These are phyloP conservation scores for Didymella segeticola DNA, from an alignment of 2,329 filamentous ascomycete species.

Conservation along the genomic window DNA sequence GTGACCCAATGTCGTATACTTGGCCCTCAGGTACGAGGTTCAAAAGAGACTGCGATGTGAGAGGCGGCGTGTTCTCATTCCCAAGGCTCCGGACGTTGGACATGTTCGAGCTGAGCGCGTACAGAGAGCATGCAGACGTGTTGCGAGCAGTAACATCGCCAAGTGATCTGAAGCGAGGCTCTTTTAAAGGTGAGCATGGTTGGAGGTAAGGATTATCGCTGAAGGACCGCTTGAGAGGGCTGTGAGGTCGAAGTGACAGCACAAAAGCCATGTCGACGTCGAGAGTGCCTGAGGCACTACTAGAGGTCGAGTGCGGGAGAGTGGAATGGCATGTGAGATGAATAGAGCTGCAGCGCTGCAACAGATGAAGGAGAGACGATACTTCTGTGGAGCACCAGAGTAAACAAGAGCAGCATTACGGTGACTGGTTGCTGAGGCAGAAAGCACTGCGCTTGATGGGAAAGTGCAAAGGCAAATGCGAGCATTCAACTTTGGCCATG, in stretches of 20 bases:
- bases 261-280: conserved; percentile 47
- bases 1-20: conserved; percentile 1
- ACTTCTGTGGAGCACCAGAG: conserved; percentile 19
- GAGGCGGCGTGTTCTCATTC: conserved; percentile 44
- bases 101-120: conserved; percentile 35
- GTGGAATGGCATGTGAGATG: conserved; percentile 46
- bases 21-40: conserved; percentile 37
- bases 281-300: conserved; percentile 27
- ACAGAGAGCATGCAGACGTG: conserved; percentile 46
- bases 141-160: conserved; percentile 40
- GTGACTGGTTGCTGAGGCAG: conserved; percentile 16
- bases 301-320: conserved; percentile 28
- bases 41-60: conserved; percentile 43
- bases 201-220: conserved; percentile 49
- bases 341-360: conserved; percentile 44
- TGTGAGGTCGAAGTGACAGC: conserved; percentile 48
- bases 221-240: conserved; percentile 52
- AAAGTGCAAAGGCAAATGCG: conserved; percentile 28
- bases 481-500: conserved; percentile 13
- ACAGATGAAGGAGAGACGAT: conserved; percentile 39
- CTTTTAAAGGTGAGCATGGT: conserved; percentile 42
- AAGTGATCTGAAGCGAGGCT: conserved; percentile 33
- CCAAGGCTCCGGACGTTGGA: conserved; percentile 31
- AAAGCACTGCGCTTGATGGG: conserved; percentile 24
- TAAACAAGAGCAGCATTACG: conserved; percentile 19